A percentile compares a stretch with the other conserved stretches of the same genome.
These are phyloP conservation scores for Eutypella sp. DNA, from an alignment of 2,329 filamentous ascomycete genomes.

Conservation along the genomic window DNA sequence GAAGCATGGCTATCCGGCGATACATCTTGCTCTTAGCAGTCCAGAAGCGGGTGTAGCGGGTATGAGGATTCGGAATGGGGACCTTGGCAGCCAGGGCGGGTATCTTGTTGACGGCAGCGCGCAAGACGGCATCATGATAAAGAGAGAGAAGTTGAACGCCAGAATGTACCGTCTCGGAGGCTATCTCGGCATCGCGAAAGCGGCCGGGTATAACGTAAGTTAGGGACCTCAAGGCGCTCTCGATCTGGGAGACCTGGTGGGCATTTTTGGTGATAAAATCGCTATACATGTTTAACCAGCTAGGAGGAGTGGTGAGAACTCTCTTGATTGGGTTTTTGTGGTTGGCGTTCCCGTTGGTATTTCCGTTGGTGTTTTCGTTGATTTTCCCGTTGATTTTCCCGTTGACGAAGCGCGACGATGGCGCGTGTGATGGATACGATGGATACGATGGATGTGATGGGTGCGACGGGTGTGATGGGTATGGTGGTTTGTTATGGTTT, in stretches of 20 bases:
- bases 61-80: constrained; percentile 52
- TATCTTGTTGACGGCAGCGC: constrained; percentile 59
- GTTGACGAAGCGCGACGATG: not conserved
- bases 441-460: too few relatives aligned
- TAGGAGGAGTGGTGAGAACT: constrained; percentile 54
- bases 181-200: constrained; percentile 88
- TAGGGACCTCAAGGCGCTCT: constrained; percentile 84
- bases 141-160: constrained; percentile 84
- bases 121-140: constrained; percentile 86
- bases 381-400: not conserved
- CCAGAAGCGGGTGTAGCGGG: constrained; percentile 65
- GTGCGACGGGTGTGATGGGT: too few relatives aligned
- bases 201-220: constrained; percentile 95
- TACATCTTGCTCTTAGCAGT: constrained; percentile 63
- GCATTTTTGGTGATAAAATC: constrained; percentile 95
- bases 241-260: constrained; percentile 89
- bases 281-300: constrained; percentile 68
- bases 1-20: constrained; percentile 69
- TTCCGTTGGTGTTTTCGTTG: not conserved
- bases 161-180: constrained; percentile 87
- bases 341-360: too few relatives aligned
- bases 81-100: constrained; percentile 48
- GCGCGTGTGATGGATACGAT: too few relatives aligned
- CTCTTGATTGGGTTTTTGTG: constrained; percentile 30
- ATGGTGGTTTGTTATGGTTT: too few relatives aligned